Evolutionary conservation across 1,139 yeast genomes (phyloP).

Genomic region (Scheffersomyces illinoinensis): DNA sequence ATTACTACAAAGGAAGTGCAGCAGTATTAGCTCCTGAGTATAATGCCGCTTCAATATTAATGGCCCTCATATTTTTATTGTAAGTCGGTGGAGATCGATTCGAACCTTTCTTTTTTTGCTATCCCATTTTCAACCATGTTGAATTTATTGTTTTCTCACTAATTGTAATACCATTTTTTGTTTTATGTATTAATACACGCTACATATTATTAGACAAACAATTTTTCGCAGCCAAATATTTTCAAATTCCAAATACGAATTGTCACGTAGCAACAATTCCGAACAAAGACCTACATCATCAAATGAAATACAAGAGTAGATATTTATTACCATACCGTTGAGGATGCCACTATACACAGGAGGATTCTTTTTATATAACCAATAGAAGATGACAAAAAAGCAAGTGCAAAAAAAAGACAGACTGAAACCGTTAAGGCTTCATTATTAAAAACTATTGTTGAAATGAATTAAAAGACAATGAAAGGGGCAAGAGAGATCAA

Average conservation of each 20-base stretch:
- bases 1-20: background rate
- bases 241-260: background rate
- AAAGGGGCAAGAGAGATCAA: background rate
- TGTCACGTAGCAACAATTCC: background rate
- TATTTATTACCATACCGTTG: constrained; percentile 28
- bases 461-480: constrained; percentile 21
- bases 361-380: constrained; percentile 8
- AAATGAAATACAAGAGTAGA: background rate
- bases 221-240: background rate
- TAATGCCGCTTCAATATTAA: background rate
- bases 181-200: background rate
- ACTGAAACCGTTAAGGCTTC: background rate
- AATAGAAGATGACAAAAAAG: constrained; percentile 6
- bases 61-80: background rate
- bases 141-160: background rate
- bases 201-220: background rate
- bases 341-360: constrained; percentile 36
- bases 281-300: background rate
- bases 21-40: background rate
- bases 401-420: constrained; percentile 2
- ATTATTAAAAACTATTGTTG: constrained; percentile 18
- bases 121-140: background rate
- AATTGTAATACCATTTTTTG: background rate
- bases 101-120: background rate
- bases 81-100: background rate